These are phyloP conservation scores for Komagataella ulmi DNA, from an alignment of 805 yeast genomes.

Conservation along the genomic window DNA sequence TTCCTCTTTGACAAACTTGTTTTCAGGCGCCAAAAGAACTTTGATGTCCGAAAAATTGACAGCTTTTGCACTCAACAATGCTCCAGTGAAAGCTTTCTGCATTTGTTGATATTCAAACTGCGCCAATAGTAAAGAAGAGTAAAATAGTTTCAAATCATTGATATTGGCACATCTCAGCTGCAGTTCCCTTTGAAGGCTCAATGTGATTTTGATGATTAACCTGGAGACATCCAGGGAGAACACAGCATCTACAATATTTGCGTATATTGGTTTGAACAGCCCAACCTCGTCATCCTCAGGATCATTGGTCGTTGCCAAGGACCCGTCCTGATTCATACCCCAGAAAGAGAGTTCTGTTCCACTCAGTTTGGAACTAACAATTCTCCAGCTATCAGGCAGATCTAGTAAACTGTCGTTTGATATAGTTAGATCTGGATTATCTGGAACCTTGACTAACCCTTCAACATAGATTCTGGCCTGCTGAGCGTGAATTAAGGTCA, in stretches of 20 bases:
- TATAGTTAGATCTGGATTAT: neutral
- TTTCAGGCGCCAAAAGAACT: conserved; percentile 37
- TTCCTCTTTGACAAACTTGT: conserved; percentile 33
- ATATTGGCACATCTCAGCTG: conserved; percentile 11
- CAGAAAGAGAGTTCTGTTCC: conserved; percentile 45
- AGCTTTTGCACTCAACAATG: conserved; percentile 44
- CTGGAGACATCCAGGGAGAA: conserved; percentile 6
- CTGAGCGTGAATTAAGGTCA: conserved; percentile 60
- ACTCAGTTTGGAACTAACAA: conserved; percentile 17
- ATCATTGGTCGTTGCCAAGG: conserved; percentile 6
- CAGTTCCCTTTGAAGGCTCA: conserved; percentile 13
- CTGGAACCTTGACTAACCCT: conserved; percentile 14
- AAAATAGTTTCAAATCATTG: conserved; percentile 15
- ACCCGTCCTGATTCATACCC: conserved; percentile 20
- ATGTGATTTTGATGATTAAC: conserved; percentile 5
- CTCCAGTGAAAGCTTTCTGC: conserved; percentile 56
- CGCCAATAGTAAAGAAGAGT: conserved; percentile 37
- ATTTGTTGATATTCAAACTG: conserved; percentile 42
- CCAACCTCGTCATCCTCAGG: conserved; percentile 17
- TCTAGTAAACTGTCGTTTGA: neutral
- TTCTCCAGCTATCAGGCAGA: conserved; percentile 9
- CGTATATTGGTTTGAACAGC: conserved; percentile 34
- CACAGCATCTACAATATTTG: conserved; percentile 35
- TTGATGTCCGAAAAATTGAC: conserved; percentile 42
- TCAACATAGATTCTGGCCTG: conserved; percentile 49